Base-by-base conservation (phyloP, 2,329 filamentous ascomycete genomes). In the Ceratocystis ficicola region DNA sequence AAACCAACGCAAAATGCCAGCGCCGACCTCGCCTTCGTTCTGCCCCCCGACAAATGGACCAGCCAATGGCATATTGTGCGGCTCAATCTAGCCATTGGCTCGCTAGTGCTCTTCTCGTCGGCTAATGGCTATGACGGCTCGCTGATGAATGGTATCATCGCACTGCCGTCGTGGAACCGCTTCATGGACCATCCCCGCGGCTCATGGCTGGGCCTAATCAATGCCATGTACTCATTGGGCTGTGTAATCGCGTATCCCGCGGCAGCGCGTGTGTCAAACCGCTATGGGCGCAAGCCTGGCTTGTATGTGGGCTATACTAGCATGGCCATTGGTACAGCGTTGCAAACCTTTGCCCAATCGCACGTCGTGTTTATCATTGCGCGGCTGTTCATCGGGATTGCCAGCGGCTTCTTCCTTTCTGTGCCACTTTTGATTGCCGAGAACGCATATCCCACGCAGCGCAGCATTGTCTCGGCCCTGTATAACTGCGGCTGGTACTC, bases 41-140 rank as follows among this genome's bases (percentile, higher is more conserved):
- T 91, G 71, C 87, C 95, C 68, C 83, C 89, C 1, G 86, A 94
- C n/a, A 87, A 89, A 0, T 95, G 44, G 86, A 95, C 62, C 48
- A 44, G 65, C 15, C 0, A 90, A 88, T 17, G 89, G 90, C 22
- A 94, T 93, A 85, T 94, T 89, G 44, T 90, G 90, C 70, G 90
- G 94, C 73, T 69, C 67, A 92, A 80, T 69, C 79, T 83, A 72
- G 82, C 82, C 25, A 76, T 80, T 64, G 77, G 77, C 70, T 80
- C 77, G 67, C 70, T 80, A 67, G 69, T 80, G 59, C 78, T 77
- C 52, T 80, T 79, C 71, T 77, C 77, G 12, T 79, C 77, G 52
- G 80, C 80, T 76, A 81, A 81, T 72, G 79, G 79, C 66, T 81
- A 80, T 70, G 79, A 81, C 70, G 78, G 78, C 52, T 79, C 77